These are phyloP conservation scores for Peniophora sp. DNA, from an alignment of 1,284 basidiomycete genomes.

Conservation along the genomic window DNA sequence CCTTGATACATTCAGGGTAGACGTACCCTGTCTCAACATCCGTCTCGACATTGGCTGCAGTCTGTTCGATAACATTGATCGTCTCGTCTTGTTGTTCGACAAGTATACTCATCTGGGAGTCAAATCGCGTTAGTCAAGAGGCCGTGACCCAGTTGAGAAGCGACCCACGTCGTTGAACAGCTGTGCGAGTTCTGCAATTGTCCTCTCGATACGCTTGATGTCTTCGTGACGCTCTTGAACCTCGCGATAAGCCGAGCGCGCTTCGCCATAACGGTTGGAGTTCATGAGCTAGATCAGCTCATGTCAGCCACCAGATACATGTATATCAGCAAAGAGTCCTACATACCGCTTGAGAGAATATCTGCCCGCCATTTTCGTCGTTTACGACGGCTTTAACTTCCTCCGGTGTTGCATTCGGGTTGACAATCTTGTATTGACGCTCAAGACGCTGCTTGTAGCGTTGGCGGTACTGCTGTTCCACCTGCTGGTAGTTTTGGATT, in stretches of 20 bases:
- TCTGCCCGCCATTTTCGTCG: constrained; percentile 79
- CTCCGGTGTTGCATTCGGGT: constrained; percentile 90
- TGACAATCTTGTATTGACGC: constrained; percentile 95
- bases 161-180: constrained; percentile 83
- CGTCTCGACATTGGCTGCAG: constrained; percentile 65
- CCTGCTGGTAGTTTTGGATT: constrained; percentile 82
- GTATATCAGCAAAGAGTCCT: constrained; percentile 3
- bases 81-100: constrained; percentile 91
- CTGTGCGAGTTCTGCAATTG: constrained; percentile 88
- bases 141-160: not conserved
- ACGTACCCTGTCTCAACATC: constrained; percentile 81
- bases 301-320: constrained; percentile 3
- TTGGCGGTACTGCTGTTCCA: constrained; percentile 88
- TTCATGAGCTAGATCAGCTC: constrained; percentile 70
- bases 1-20: not conserved
- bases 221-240: constrained; percentile 96
- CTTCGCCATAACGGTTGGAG: constrained; percentile 87
- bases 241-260: constrained; percentile 87
- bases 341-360: constrained; percentile 88
- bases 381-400: constrained; percentile 85
- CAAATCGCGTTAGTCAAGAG: constrained; percentile 2
- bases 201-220: constrained; percentile 91
- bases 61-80: constrained; percentile 72
- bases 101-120: constrained; percentile 71
- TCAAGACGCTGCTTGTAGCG: constrained; percentile 95